Conservation (phyloP, 2,329 filamentous ascomycete genomes). For the Trichoderma guizhouense region DNA sequence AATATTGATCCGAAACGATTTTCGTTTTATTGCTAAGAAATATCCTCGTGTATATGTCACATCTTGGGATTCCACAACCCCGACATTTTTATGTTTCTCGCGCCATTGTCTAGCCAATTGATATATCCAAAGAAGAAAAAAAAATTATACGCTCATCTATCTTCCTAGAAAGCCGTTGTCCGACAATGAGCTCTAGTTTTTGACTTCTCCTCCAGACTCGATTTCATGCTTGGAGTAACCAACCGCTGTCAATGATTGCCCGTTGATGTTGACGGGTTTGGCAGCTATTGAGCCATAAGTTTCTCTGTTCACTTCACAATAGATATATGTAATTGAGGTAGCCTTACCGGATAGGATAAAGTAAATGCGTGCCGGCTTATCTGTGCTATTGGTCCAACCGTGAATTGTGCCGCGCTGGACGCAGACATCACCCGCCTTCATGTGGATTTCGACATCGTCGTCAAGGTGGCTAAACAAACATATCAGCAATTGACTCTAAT, state of each 20-base stretch:
- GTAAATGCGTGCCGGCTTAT: slow-evolving; percentile 22
- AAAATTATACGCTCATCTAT: neutral
- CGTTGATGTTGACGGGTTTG: slow-evolving; percentile 15
- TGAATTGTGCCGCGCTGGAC: slow-evolving; percentile 26
- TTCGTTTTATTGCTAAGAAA: neutral
- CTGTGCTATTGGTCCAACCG: slow-evolving; percentile 23
- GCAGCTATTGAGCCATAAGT: slow-evolving; percentile 22
- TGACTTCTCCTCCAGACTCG: neutral
- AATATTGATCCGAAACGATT: neutral
- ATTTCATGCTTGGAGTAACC: slow-evolving; percentile 12
- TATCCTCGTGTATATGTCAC: neutral
- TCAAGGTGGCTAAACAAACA: slow-evolving; percentile 20
- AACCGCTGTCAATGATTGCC: neutral
- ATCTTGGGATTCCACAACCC: neutral
- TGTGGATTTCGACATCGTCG: slow-evolving; percentile 21
- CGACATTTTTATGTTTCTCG: neutral
- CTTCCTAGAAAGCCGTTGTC: neutral
- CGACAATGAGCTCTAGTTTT: neutral
- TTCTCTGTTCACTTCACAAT: neutral
- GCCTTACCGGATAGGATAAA: slow-evolving; percentile 27
- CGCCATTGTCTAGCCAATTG: neutral
- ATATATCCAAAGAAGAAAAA: neutral
- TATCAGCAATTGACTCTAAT: neutral
- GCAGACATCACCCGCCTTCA: slow-evolving; percentile 24
- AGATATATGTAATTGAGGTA: slow-evolving; percentile 15